Evolutionary conservation across 2,329 filamentous ascomycete species (phyloP).

Genomic region (Colletotrichum navitas): DNA sequence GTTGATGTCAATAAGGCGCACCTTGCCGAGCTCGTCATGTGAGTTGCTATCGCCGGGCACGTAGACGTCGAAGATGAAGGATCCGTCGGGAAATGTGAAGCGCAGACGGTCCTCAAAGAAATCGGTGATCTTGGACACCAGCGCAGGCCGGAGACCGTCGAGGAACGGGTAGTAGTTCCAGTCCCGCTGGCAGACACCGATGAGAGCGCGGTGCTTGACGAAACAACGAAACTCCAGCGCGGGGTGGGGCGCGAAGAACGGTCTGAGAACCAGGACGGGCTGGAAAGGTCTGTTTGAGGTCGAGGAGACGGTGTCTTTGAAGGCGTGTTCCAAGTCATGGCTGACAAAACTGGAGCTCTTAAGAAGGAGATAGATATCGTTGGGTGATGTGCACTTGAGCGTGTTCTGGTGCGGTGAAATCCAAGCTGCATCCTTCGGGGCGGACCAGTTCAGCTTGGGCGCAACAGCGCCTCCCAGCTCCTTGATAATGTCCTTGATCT

Average conservation of each 20-base stretch:
- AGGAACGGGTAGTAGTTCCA: slow-evolving; percentile 92
- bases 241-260: slow-evolving; percentile 89
- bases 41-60: slow-evolving; percentile 75
- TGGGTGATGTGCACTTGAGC: slow-evolving; percentile 88
- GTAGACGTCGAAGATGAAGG: slow-evolving; percentile 93
- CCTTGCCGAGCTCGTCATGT: slow-evolving; percentile 73
- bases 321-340: slow-evolving; percentile 93
- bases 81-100: slow-evolving; percentile 83
- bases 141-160: slow-evolving; percentile 68
- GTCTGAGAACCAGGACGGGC: slow-evolving; percentile 86
- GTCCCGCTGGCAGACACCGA: slow-evolving; percentile 90
- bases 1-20: slow-evolving; percentile 94
- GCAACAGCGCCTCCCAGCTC: slow-evolving; percentile 88
- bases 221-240: slow-evolving; percentile 97
- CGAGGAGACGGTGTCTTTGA: slow-evolving; percentile 75
- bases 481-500: slow-evolving; percentile 81
- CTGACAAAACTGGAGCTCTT: slow-evolving; percentile 96
- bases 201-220: slow-evolving; percentile 82
- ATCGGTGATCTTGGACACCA: slow-evolving; percentile 76
- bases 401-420: slow-evolving; percentile 88
- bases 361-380: slow-evolving; percentile 92
- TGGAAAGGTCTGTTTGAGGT: slow-evolving; percentile 62
- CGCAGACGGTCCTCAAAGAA: slow-evolving; percentile 84
- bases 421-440: slow-evolving; percentile 95
- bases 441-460: slow-evolving; percentile 97